These are phyloP conservation scores for Didymella arachidicola DNA, from an alignment of 2,329 filamentous ascomycete genomes.

Conservation along the genomic window DNA sequence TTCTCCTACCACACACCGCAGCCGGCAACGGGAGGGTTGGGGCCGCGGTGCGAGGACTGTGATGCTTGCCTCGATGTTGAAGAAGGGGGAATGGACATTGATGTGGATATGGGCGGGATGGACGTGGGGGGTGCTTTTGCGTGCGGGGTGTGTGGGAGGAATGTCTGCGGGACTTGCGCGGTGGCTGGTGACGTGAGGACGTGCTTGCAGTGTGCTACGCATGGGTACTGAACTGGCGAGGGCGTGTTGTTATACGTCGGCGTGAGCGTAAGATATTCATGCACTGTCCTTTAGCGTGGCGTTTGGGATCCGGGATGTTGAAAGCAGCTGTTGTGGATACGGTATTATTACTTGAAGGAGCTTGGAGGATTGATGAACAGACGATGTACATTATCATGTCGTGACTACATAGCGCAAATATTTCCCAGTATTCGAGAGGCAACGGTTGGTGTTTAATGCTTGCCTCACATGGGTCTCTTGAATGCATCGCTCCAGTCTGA, in stretches of 20 bases:
- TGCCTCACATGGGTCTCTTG: conserved; percentile 18
- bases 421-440: background rate
- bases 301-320: conserved; percentile 5
- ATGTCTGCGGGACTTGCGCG: conserved; percentile 55
- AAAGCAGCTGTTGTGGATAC: background rate
- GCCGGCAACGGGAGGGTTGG: conserved; percentile 14
- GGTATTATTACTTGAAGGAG: background rate
- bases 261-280: conserved; percentile 12
- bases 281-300: conserved; percentile 20
- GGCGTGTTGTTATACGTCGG: background rate
- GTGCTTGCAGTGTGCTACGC: conserved; percentile 54
- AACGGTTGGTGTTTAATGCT: background rate
- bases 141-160: conserved; percentile 51
- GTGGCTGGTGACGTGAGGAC: conserved; percentile 48
- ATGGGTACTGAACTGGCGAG: background rate
- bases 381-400: background rate
- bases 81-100: conserved; percentile 49
- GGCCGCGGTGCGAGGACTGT: conserved; percentile 55
- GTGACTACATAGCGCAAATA: background rate
- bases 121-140: conserved; percentile 41
- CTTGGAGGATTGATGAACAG: background rate
- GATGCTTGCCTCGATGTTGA: conserved; percentile 46
- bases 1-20: conserved; percentile 27
- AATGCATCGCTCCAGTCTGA: background rate
- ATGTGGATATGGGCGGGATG: conserved; percentile 46